Base-by-base conservation (phyloP, 2,329 filamentous ascomycete species). In the Aspergillus sp. region DNA sequence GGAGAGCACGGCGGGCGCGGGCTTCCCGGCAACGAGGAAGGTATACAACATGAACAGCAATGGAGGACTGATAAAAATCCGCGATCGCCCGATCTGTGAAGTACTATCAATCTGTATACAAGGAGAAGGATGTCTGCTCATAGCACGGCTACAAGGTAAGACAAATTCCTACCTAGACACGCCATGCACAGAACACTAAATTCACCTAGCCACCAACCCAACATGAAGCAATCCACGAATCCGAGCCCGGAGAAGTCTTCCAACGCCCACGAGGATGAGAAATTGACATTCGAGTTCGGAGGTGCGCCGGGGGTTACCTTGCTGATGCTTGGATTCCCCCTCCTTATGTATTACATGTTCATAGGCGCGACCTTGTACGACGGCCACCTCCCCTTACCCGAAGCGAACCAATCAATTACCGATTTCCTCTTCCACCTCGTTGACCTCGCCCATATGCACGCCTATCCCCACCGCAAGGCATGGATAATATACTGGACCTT, bases 281-380 rank as follows among this genome's bases (percentile, higher is more conserved):
- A 60, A 5, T 21, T 19, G 0, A 52, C 57, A 17, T 71, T 84
- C 66, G 95, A 99, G 74, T 99, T 98, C 72, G 94, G 94, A 61
- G 95, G 95, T 56, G 87, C 91, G 2, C 74, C 85, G 4, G 94
- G 94, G 52, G 89, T 92, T 48, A 78, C 84, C 8, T 81, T 85
- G 64, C 90, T 97, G 84, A 98, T 98, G 91, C 82, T 91, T 64
- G 87, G 89, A 48, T 99, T 98, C 77, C 95, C 95, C 12, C 62
- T 88, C 25, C 84, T 98, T 67, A 98, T 98, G 94, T 97, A 91
- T 85, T 98, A 97, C 81, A 97, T 98, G 93, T 98, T 92, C 91
- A 88, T 96, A 74, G 95, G 95, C 41, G 90, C 94, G 12, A 92
- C 89, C 30, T 96, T 93, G 80, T 98, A 97, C 79, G 82, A 92